Evolutionary conservation across 2,329 filamentous ascomycete genomes (phyloP), one percentile per base, ranked within the genome.

Genomic region (Blumeria hordei): DNA sequence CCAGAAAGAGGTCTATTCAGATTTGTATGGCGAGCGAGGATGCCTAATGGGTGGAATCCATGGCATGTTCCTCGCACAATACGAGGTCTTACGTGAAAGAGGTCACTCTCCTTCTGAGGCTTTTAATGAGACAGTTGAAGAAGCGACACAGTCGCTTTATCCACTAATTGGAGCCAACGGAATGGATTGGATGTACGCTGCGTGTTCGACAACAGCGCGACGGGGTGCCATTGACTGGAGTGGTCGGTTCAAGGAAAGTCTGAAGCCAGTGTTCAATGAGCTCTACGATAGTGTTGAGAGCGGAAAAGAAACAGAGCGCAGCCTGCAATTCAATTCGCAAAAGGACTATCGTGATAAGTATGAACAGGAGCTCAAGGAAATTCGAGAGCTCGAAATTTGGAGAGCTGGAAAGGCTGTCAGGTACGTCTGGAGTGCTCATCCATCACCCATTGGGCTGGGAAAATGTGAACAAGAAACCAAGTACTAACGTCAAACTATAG

Each of bases 161-260:
- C 92, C 92, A 61, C 78, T 98, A 68, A 98, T 98, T 67, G 92
- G 90, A 68, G 80, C 79, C 73, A 85, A 96, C 74, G 92, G 92
- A 68, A 96, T 98, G 92, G 92, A 98, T 78, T 98, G 93, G 88
- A 98, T 98, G 92, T 98, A 93, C 77, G 88, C 90, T 70, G 92
- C 92, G 63, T 98, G 92, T 85, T 96, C 90, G 60, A 98, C 92
- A 69, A 98, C 92, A 57, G 92, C 92, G 68, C 87, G 92, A 68
- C 88, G 92, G 69, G 92, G 92, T 72, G 92, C 92, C 73, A 94
- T 98, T 69, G 92, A 98, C 80, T 98, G 92, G 92, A 90, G 83
- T 69, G 82, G 83, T 71, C 78, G 78, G 69, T 98, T 98, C 87
- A 95, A 95, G 85, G 85, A 90, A 64, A 88, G 85, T 68, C 80